Base-by-base conservation (phyloP, 306 rosid species). In the Rosa lucieae region DNA sequence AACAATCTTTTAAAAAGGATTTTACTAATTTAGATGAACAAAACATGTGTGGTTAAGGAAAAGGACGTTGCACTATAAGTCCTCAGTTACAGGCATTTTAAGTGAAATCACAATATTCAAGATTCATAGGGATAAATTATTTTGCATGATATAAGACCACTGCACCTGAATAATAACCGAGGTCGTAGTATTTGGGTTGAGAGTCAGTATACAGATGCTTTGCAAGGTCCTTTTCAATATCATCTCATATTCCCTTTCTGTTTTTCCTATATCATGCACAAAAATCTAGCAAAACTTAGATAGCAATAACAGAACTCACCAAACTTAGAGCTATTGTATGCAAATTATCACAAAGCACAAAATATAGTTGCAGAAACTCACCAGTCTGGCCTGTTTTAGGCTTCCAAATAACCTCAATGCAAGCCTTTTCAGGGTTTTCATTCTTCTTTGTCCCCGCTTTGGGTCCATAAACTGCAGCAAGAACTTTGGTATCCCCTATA, bases 341-440 rank as follows among this genome's bases (percentile, higher is more conserved):
- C 66, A 59, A 23, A 59, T 3, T 0, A 23, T 37, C 2, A 35
- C 11, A 72, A 32, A 51, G 10, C 23, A 13, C 55, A 21, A 4
- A 75, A 3, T 5, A 51, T 51, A 37, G 40, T 43, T 43, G 58
- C 70, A 61, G 23, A 56, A 52, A 12, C 76, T 65, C 48, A 92
- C 97, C 95, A 80, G 85, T 87, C 21, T 91, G 95, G 70, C 99
- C 99, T 14, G 99, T 91, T 78, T 89, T 92, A 13, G 97, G 94
- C 79, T 94, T 94, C 99, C 97, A 94, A 86, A 94, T 87, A 83
- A 94, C 89, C 82, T 94, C 99, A 87, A 94, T 78, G 79, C 90
- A 94, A 77, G 97, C 95, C 74, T 89, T 94, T 80, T 91, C 97
- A 0, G 99, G 97, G 83, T 91, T 92, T 72, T 94, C 99, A 58